A percentile compares a stretch with the other conserved stretches of the same genome.
These are phyloP conservation scores for Fragaria nilgerrensis DNA, from an alignment of 306 rosid genomes.

Conservation along the genomic window DNA sequence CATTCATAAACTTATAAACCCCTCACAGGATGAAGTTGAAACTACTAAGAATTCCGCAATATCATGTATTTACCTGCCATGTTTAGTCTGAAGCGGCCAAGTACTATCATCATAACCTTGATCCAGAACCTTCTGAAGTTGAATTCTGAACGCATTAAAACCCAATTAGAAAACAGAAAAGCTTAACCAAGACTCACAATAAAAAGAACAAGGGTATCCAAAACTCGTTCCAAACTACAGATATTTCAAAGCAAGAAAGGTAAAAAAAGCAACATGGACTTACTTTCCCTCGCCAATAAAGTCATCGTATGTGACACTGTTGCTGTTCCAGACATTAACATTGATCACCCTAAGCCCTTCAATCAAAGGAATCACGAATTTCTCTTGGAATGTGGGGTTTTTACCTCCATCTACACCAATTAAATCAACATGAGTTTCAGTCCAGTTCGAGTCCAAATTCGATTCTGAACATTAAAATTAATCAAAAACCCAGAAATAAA, in stretches of 20 bases:
- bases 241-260: background rate
- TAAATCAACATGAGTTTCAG: conserved; percentile 12
- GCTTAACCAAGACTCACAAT: conserved; percentile 4
- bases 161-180: background rate
- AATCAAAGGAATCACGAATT: conserved; percentile 58
- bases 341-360: conserved; percentile 79
- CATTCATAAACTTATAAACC: background rate
- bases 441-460: conserved; percentile 4
- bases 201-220: background rate
- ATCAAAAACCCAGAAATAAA: background rate
- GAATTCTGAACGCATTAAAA: conserved; percentile 41
- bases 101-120: conserved; percentile 74
- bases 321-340: conserved; percentile 85
- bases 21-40: background rate
- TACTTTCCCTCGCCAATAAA: conserved; percentile 84
- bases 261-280: background rate
- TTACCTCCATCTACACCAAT: conserved; percentile 62
- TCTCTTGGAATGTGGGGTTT: conserved; percentile 72
- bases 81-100: conserved; percentile 81
- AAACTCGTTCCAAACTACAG: background rate
- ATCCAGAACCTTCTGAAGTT: conserved; percentile 66
- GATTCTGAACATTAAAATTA: conserved; percentile 5
- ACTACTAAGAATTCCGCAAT: background rate
- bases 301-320: conserved; percentile 63
- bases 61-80: conserved; percentile 56